Evolutionary conservation across 1,284 basidiomycete genomes (phyloP).

Genomic region (Ceratobasidium sp.): DNA sequence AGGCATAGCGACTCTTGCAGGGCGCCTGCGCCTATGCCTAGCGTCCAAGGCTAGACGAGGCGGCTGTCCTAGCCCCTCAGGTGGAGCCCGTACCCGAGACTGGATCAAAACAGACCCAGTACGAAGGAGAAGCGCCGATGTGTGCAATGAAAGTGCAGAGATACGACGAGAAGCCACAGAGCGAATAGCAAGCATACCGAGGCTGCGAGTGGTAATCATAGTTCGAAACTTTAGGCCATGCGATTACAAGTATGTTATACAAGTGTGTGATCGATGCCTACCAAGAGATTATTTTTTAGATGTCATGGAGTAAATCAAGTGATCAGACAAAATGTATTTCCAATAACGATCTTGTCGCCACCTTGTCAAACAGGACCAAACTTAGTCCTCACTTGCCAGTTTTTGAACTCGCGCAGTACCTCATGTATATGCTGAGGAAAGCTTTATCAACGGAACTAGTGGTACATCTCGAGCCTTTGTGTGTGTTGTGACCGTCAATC

Average conservation of each 20-base stretch:
- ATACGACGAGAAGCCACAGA: background rate
- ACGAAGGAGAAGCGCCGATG: conserved; percentile 14
- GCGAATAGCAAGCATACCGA: conserved; percentile 40
- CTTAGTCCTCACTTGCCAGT: too few species aligned
- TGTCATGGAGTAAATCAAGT: background rate
- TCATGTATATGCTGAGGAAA: background rate
- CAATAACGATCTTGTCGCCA: background rate
- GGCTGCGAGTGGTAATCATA: conserved; percentile 30
- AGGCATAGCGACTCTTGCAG: background rate
- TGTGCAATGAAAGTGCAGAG: conserved; percentile 11
- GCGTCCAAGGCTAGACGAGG: background rate
- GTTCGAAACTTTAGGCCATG: background rate
- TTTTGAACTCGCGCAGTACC: background rate
- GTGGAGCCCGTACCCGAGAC: background rate
- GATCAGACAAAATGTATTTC: conserved; percentile 17
- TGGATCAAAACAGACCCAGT: too few species aligned
- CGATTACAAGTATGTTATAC: background rate
- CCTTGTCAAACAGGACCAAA: background rate
- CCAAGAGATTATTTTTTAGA: background rate
- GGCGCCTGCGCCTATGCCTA: background rate
- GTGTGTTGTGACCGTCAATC: too few species aligned
- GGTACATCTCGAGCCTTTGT: too few species aligned
- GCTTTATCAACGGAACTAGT: too few species aligned
- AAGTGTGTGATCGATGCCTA: background rate
- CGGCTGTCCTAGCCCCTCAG: background rate